A percentile compares a stretch with the other conserved stretches of the same genome.
Evolutionary conservation across 108 stramenopile genomes (phyloP).

Genomic region (Cyclotella baltica): DNA sequence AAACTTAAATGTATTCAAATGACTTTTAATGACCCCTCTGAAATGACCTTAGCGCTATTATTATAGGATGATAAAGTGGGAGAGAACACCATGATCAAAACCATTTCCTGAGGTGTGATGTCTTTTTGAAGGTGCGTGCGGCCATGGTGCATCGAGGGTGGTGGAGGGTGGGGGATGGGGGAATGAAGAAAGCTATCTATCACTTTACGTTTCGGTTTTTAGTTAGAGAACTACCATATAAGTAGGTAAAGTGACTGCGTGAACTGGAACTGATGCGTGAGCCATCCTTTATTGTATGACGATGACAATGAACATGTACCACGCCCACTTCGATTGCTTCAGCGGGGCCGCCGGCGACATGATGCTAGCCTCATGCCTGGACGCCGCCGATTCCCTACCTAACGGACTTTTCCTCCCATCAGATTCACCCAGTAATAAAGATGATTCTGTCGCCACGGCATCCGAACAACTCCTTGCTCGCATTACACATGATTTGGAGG

Average conservation of each 20-base stretch:
- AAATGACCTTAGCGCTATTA: too few relatives aligned
- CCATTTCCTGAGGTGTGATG: too few relatives aligned
- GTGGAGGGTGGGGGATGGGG: too few relatives aligned
- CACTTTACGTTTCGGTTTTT: too few relatives aligned
- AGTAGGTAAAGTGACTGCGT: neutral
- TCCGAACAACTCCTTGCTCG: constrained; percentile 45
- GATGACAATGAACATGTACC: constrained; percentile 14
- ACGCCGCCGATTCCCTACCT: constrained; percentile 61
- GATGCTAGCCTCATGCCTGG: constrained; percentile 81
- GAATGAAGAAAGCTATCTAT: too few relatives aligned
- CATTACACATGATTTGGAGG: constrained; percentile 52
- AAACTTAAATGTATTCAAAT: too few relatives aligned
- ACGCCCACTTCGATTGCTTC: constrained; percentile 88
- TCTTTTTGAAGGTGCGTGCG: too few relatives aligned
- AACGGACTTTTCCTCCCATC: constrained; percentile 4
- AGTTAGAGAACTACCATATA: neutral
- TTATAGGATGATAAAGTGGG: too few relatives aligned
- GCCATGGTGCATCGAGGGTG: too few relatives aligned
- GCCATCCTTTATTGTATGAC: neutral
- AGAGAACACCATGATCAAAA: too few relatives aligned
- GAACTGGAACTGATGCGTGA: too few relatives aligned
- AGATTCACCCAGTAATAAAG: constrained; percentile 15
- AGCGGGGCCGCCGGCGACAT: constrained; percentile 89
- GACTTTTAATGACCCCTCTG: too few relatives aligned
- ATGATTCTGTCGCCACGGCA: neutral